Conservation (phyloP, 495 filamentous ascomycete species). For the Hyaloscypha hepaticicola region DNA sequence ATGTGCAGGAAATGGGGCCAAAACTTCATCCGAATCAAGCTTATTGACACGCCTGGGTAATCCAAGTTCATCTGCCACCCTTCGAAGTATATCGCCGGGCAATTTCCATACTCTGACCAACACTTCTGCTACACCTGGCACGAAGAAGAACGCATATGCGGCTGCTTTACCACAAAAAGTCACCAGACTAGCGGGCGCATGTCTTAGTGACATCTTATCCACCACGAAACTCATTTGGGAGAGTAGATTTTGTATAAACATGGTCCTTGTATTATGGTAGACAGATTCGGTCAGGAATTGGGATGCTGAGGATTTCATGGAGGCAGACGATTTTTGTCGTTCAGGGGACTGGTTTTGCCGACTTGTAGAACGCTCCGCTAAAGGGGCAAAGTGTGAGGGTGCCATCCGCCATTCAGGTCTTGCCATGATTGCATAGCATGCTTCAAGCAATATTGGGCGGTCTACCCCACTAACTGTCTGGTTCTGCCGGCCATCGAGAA, state of each 20-base stretch:
- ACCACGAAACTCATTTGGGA: conserved; percentile 87
- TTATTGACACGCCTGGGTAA: conserved; percentile 46
- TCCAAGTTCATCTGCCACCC: conserved; percentile 65
- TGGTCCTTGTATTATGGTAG: conserved; percentile 89
- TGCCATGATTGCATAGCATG: conserved; percentile 81
- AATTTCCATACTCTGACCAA: conserved; percentile 82
- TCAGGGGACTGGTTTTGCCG: conserved; percentile 27
- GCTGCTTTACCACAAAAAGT: conserved; percentile 91
- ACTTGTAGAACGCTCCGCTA: conserved; percentile 40
- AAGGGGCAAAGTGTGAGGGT: conserved; percentile 60
- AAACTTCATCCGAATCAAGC: conserved; percentile 56
- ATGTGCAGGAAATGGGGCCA: conserved; percentile 68
- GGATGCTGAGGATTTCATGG: conserved; percentile 61
- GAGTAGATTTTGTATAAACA: conserved; percentile 83
- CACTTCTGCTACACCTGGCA: conserved; percentile 83
- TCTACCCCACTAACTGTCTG: conserved; percentile 74
- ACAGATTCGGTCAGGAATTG: conserved; percentile 86
- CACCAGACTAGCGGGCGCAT: conserved; percentile 88
- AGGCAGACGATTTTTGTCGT: conserved; percentile 44
- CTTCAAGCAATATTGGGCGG: conserved; percentile 80
- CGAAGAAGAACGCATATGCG: conserved; percentile 96
- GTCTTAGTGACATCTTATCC: conserved; percentile 78
- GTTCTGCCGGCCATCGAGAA: conserved; percentile 67
- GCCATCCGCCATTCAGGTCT: conserved; percentile 87
- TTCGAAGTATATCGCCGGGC: conserved; percentile 61